Conservation (phyloP, 2,329 filamentous ascomycete species). For the Aureobasidium sp. region DNA sequence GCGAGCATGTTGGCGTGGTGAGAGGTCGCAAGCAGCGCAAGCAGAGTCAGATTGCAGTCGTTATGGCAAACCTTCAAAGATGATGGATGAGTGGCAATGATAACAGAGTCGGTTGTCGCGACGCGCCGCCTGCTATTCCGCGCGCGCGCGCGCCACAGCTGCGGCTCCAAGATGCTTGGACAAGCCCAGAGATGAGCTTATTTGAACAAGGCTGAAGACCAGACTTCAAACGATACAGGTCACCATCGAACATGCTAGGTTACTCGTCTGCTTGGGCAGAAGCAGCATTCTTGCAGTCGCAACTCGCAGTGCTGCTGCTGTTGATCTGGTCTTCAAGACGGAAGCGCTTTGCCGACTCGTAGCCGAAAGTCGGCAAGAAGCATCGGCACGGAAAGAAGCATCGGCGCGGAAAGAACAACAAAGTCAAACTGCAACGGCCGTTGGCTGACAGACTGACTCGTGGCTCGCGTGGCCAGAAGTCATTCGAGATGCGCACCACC, state of each 20-base stretch:
- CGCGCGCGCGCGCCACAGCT: neutral
- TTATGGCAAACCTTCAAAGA: neutral
- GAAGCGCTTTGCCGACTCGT: neutral
- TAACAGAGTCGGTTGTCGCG: neutral
- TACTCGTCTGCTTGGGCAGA: no score
- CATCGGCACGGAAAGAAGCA: neutral
- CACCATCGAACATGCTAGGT: neutral
- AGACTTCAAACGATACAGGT: neutral
- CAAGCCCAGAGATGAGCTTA: neutral
- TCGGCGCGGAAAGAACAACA: neutral
- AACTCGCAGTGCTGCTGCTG: neutral
- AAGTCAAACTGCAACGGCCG: neutral
- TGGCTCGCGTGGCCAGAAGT: neutral
- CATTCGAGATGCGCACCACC: neutral
- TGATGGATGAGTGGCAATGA: no score
- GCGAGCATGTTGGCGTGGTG: neutral
- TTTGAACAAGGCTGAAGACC: neutral
- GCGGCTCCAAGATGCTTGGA: neutral
- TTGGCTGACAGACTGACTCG: neutral
- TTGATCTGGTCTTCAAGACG: neutral
- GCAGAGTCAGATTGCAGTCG: neutral
- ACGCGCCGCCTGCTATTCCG: neutral
- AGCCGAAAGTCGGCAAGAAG: constrained; percentile 3
- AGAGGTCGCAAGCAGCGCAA: neutral
- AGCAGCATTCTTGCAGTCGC: neutral